Conservation (phyloP, 192 early-diverging fungal species). For the Fimicolochytrium jonesii region DNA sequence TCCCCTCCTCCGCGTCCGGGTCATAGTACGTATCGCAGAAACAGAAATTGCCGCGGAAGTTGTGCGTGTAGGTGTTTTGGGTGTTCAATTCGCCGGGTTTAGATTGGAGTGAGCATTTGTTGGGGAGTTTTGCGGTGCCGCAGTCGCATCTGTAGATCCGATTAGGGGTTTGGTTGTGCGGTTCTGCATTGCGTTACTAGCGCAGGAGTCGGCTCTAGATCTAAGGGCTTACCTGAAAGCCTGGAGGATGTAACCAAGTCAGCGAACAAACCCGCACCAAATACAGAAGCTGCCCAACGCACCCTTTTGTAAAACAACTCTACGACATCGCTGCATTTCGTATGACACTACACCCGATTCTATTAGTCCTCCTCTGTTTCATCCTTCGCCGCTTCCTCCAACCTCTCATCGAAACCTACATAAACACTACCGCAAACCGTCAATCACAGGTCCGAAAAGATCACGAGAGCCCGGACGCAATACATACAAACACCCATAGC, state of each 20-base stretch:
- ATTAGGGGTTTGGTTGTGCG: not conserved
- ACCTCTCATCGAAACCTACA: slow-evolving; percentile 15
- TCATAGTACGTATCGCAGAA: slow-evolving; percentile 78
- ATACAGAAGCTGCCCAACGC: no score
- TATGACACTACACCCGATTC: slow-evolving; percentile 41
- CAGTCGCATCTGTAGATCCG: slow-evolving; percentile 67
- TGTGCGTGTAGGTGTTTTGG: slow-evolving; percentile 78
- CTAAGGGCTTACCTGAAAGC: no score
- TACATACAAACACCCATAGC: slow-evolving; percentile 30
- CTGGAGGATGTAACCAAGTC: no score
- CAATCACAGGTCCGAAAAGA: not conserved
- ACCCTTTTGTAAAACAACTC: slow-evolving; percentile 86
- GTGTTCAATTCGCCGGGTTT: slow-evolving; percentile 45
- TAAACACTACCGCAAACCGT: not conserved
- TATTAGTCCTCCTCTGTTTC: no score
- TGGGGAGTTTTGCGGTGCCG: slow-evolving; percentile 53
- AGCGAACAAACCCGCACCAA: no score
- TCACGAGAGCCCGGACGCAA: not conserved
- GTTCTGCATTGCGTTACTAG: not conserved
- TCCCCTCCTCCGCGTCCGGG: slow-evolving; percentile 60
- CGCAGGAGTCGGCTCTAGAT: no score
- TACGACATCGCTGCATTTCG: slow-evolving; percentile 66
- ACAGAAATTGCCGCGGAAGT: slow-evolving; percentile 81
- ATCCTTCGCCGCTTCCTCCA: not conserved
- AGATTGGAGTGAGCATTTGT: slow-evolving; percentile 16